phyloP scores from a whole-genome alignment of 2,329 filamentous ascomycete genomes.

The Colletotrichum sansevieriae region DNA sequence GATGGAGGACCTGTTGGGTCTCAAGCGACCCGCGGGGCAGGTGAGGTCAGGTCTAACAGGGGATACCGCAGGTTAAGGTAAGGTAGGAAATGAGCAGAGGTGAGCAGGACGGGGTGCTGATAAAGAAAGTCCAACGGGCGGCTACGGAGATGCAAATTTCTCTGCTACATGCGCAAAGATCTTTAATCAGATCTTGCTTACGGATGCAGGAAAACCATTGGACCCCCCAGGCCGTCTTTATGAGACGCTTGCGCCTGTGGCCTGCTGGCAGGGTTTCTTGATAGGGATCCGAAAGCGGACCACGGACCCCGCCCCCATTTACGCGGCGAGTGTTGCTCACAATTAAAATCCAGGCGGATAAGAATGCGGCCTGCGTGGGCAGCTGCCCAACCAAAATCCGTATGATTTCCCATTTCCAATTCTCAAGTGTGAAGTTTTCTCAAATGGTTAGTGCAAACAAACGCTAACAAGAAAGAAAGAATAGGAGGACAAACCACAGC shows the following conservation, averaged over 20 bases:
- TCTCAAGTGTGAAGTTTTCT: background rate
- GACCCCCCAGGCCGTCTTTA: background rate
- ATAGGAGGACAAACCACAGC: too few species aligned
- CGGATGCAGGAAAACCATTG: constrained; percentile 14
- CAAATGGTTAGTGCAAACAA: background rate
- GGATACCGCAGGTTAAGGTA: background rate
- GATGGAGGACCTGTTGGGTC: background rate
- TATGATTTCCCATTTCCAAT: constrained; percentile 16
- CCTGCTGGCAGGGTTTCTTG: background rate
- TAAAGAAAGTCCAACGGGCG: too few species aligned
- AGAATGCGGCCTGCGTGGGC: background rate
- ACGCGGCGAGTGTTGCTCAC: constrained; percentile 7
- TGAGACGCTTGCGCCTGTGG: background rate
- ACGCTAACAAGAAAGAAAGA: background rate
- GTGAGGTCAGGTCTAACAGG: background rate
- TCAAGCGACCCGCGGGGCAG: constrained; percentile 1
- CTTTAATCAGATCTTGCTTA: constrained; percentile 33
- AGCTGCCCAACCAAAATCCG: constrained; percentile 26
- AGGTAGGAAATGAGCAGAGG: background rate
- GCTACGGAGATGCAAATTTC: constrained; percentile 25
- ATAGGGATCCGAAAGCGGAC: constrained; percentile 40
- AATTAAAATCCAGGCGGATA: constrained; percentile 2
- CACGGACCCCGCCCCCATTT: constrained; percentile 20
- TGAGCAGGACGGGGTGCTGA: too few species aligned
- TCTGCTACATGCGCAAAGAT: background rate